phyloP scores from a whole-genome alignment of 2,329 filamentous ascomycete species.

The Reticulascus tulasneorum region DNA sequence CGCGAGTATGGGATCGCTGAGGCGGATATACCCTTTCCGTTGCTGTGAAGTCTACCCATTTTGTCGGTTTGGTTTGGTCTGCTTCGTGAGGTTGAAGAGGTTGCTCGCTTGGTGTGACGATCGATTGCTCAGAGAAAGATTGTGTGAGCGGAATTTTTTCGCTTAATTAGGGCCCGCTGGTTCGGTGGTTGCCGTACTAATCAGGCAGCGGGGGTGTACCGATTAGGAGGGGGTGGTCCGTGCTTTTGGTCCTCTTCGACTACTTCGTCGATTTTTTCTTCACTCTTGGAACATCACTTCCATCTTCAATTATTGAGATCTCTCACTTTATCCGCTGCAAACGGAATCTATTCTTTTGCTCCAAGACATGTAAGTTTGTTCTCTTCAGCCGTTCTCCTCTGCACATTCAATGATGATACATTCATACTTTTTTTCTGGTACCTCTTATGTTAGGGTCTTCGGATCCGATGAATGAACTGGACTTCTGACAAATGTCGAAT shows the following conservation, averaged over 20 bases:
- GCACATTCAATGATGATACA: conserved; percentile 66
- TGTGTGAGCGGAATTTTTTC: conserved; percentile 41
- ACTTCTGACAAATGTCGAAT: conserved; percentile 64
- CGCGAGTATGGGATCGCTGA: conserved; percentile 97
- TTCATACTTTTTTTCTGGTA: conserved; percentile 80
- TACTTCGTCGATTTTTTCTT: conserved; percentile 10
- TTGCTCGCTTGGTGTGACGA: conserved; percentile 12
- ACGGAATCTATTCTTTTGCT: too few relatives aligned
- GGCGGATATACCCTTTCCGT: conserved; percentile 98
- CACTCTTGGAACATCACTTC: conserved; percentile 2
- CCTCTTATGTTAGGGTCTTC: conserved; percentile 86
- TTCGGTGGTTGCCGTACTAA: too few relatives aligned
- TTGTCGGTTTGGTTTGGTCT: conserved; percentile 39
- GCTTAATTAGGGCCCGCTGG: conserved; percentile 40
- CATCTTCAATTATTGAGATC: not conserved
- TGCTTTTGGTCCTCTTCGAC: conserved; percentile 7
- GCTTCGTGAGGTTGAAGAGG: conserved; percentile 8
- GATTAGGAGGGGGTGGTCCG: conserved; percentile 9
- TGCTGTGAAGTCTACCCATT: conserved; percentile 98
- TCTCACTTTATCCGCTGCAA: too few relatives aligned
- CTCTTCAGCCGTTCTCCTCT: conserved; percentile 8
- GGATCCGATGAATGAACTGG: conserved; percentile 75
- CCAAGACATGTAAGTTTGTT: conserved; percentile 33
- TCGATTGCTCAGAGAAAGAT: conserved; percentile 25
- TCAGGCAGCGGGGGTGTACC: conserved; percentile 2